Percentiles rank a stretch among this genome's conserved stretches.
These are phyloP conservation scores for Leptodermis oblonga DNA, from an alignment of 257 asterid species.

Conservation along the genomic window DNA sequence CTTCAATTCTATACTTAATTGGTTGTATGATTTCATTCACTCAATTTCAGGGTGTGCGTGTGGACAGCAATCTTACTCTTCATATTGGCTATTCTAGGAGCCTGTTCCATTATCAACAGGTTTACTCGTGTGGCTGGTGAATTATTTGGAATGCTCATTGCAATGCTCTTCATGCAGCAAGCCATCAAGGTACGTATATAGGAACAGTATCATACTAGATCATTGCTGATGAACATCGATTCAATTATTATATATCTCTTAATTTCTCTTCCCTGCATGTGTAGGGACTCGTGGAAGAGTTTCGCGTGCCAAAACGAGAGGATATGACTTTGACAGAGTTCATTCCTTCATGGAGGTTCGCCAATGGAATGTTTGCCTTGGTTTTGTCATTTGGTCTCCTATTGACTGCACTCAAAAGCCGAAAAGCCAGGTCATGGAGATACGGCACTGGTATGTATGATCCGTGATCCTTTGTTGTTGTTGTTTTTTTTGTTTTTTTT, in stretches of 20 bases:
- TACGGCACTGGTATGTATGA: constrained; percentile 68
- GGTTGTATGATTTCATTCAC: not conserved
- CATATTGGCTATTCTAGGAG: constrained; percentile 74
- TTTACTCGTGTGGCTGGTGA: constrained; percentile 96
- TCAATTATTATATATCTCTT: too few relatives aligned
- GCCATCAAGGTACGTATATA: constrained; percentile 50
- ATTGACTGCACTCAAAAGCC: constrained; percentile 67
- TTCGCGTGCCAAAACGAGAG: constrained; percentile 65
- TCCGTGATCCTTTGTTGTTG: not conserved
- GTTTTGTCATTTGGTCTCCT: constrained; percentile 75
- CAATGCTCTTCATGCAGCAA: constrained; percentile 98
- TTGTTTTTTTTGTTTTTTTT: not conserved
- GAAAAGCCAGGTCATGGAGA: constrained; percentile 90
- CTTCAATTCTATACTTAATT: not conserved
- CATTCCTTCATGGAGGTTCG: constrained; percentile 81
- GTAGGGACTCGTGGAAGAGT: constrained; percentile 88
- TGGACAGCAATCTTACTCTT: constrained; percentile 87
- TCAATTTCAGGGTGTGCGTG: constrained; percentile 72
- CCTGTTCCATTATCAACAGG: constrained; percentile 92
- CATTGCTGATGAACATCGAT: too few relatives aligned
- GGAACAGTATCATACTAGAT: too few relatives aligned
- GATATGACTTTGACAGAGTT: constrained; percentile 36
- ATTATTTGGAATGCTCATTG: constrained; percentile 86
- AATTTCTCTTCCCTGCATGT: not conserved
- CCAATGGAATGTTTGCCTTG: constrained; percentile 85